Evolutionary conservation across 2,329 filamentous ascomycete species (phyloP).

Genomic region (Claviceps humidiphila): DNA sequence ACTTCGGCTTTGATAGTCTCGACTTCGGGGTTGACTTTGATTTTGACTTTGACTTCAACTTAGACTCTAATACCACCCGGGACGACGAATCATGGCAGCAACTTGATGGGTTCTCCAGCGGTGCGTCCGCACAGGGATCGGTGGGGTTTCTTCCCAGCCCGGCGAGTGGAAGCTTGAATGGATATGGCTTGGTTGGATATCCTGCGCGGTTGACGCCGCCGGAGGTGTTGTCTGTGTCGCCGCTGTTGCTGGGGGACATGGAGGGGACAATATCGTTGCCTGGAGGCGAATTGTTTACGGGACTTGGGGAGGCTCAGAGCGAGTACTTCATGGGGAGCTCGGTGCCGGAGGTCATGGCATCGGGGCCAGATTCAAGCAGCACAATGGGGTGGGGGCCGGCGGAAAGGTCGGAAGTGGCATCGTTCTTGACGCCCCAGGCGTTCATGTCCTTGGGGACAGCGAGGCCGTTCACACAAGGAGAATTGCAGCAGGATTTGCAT

Average conservation of each 20-base stretch:
- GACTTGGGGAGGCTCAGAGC: conserved; percentile 1
- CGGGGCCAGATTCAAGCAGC: not conserved
- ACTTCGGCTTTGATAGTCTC: conserved; percentile 9
- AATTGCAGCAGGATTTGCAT: conserved; percentile 16
- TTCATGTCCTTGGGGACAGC: conserved; percentile 24
- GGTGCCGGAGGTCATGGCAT: conserved; percentile 3
- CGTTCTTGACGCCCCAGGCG: conserved; percentile 24
- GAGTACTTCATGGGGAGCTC: conserved; percentile 19
- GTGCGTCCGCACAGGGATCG: conserved; percentile 23
- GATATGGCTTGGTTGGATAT: conserved; percentile 33
- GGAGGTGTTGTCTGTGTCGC: conserved; percentile 24
- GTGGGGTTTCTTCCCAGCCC: conserved; percentile 36
- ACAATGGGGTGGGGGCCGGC: too few relatives aligned
- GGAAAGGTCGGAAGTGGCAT: not conserved
- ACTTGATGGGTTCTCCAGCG: conserved; percentile 21
- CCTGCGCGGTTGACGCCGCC: conserved; percentile 13
- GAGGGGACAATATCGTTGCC: conserved; percentile 23
- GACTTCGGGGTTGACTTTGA: too few relatives aligned
- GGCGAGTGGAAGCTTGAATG: conserved; percentile 35
- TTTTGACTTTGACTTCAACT: too few relatives aligned
- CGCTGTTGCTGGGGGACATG: conserved; percentile 26
- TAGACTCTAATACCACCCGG: conserved; percentile 10
- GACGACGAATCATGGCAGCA: conserved; percentile 34
- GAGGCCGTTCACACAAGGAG: conserved; percentile 2
- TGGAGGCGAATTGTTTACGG: conserved; percentile 19